These are phyloP conservation scores for Colletotrichum falcatum DNA, from an alignment of 2,329 filamentous ascomycete species.

Conservation along the genomic window DNA sequence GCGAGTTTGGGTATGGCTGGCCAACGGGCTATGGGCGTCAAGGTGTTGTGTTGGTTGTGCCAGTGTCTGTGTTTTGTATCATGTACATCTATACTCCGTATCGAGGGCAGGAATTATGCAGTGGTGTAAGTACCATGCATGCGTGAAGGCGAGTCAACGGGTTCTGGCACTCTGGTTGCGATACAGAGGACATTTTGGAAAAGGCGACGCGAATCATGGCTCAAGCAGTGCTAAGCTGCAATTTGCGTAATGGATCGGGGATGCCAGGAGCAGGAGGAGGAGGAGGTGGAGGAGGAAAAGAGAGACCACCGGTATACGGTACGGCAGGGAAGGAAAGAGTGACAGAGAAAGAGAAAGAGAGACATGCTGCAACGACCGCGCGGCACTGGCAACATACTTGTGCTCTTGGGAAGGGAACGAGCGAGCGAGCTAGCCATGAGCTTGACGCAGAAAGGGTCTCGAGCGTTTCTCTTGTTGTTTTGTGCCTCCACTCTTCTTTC, in stretches of 20 bases:
- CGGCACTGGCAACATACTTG: constrained; percentile 11
- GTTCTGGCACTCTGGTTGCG: constrained; percentile 1
- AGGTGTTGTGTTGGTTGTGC: constrained; percentile 12
- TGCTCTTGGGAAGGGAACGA: not conserved
- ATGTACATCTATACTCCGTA: constrained; percentile 11
- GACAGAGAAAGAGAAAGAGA: not conserved
- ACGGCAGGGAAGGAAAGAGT: not conserved
- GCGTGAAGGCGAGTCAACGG: constrained; percentile 7
- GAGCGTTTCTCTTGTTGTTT: constrained; percentile 11
- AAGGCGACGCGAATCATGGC: not conserved
- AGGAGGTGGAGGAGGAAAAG: not conserved
- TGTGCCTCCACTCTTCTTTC: too few species aligned
- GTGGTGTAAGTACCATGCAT: constrained; percentile 5
- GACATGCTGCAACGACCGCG: constrained; percentile 17
- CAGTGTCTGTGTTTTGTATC: constrained; percentile 17
- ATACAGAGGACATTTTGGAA: not conserved
- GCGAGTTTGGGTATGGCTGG: constrained; percentile 22
- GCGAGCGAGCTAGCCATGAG: not conserved
- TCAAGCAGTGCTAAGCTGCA: not conserved
- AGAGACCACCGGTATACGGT: not conserved
- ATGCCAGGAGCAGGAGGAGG: not conserved
- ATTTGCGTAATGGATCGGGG: not conserved
- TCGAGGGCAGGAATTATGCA: constrained; percentile 28
- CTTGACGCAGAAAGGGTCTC: constrained; percentile 32
- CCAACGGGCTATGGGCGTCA: constrained; percentile 16